Percentiles rank a stretch among this genome's conserved stretches.
phyloP scores from a whole-genome alignment of 768 basidiomycete genomes.

The Pleurotus cornucopiae region DNA sequence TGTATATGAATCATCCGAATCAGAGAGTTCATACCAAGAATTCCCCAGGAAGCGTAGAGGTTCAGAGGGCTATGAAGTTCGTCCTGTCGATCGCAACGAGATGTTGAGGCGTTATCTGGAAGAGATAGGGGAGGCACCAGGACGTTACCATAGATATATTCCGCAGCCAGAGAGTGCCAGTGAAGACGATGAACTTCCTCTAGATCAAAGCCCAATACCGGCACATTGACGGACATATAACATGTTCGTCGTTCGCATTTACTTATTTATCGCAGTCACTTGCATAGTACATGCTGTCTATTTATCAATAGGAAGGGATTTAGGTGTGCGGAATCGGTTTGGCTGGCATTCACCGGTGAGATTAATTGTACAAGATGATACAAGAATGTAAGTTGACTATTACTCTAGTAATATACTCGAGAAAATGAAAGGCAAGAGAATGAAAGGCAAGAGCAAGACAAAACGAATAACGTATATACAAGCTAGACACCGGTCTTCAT shows the following conservation, averaged over 20 bases:
- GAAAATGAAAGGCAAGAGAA: background rate
- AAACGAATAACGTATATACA: background rate
- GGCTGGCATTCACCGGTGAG: background rate
- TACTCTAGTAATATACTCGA: background rate
- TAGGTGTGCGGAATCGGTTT: too few species aligned
- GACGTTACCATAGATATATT: slow-evolving; percentile 66
- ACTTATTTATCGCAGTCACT: too few species aligned
- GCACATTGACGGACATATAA: too few species aligned
- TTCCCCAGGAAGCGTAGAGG: slow-evolving; percentile 51
- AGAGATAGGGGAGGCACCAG: slow-evolving; percentile 48
- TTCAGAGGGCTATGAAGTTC: slow-evolving; percentile 82
- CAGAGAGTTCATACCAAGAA: slow-evolving; percentile 22
- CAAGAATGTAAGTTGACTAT: background rate
- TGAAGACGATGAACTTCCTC: slow-evolving; percentile 27
- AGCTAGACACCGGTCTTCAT: background rate
- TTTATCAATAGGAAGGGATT: too few species aligned
- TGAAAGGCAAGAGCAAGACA: background rate
- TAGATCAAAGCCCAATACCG: background rate
- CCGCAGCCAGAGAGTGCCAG: slow-evolving; percentile 48
- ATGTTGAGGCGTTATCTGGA: slow-evolving; percentile 57
- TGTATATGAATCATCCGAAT: slow-evolving; percentile 21
- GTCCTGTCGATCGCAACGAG: slow-evolving; percentile 55
- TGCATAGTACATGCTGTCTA: too few species aligned
- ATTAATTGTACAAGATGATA: slow-evolving; percentile 1
- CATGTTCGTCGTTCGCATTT: too few species aligned